Percentiles rank a stretch among this genome's conserved stretches.
phyloP scores from a whole-genome alignment of 371 early-diverging fungal genomes.

The Mucor plumbeus region DNA sequence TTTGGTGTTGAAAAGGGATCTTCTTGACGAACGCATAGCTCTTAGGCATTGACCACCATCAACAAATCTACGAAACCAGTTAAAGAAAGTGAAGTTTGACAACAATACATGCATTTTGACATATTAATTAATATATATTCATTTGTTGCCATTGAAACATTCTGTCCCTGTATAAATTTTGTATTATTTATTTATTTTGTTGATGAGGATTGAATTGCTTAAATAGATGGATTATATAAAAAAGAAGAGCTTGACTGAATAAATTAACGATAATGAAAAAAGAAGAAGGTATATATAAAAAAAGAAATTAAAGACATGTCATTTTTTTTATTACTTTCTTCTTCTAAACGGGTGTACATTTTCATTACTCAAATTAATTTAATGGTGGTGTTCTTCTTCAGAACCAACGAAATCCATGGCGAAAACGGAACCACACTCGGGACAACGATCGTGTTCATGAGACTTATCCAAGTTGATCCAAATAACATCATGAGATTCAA shows the following conservation, averaged over 20 bases:
- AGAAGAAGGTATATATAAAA: neutral
- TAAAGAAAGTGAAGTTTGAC: no score
- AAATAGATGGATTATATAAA: neutral
- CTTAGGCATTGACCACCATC: no score
- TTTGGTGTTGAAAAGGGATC: no score
- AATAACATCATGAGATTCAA: conserved; percentile 86
- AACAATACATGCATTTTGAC: neutral
- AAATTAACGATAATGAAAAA: neutral
- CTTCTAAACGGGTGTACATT: conserved; percentile 1
- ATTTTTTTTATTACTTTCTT: conserved; percentile 8
- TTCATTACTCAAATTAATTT: conserved; percentile 17
- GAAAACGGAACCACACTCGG: conserved; percentile 92
- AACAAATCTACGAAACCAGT: no score
- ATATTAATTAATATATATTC: neutral
- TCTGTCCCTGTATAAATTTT: neutral
- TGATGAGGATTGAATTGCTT: neutral
- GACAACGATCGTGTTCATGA: conserved; percentile 92
- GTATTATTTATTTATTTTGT: neutral
- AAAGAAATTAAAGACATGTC: neutral
- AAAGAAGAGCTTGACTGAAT: neutral
- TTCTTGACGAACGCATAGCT: no score
- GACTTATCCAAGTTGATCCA: conserved; percentile 81
- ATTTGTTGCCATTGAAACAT: no score
- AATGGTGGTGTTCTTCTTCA: conserved; percentile 55
- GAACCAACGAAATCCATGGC: conserved; percentile 64